These are phyloP conservation scores for Fusarium sp. DNA, from an alignment of 2,329 filamentous ascomycete genomes.

Conservation along the genomic window DNA sequence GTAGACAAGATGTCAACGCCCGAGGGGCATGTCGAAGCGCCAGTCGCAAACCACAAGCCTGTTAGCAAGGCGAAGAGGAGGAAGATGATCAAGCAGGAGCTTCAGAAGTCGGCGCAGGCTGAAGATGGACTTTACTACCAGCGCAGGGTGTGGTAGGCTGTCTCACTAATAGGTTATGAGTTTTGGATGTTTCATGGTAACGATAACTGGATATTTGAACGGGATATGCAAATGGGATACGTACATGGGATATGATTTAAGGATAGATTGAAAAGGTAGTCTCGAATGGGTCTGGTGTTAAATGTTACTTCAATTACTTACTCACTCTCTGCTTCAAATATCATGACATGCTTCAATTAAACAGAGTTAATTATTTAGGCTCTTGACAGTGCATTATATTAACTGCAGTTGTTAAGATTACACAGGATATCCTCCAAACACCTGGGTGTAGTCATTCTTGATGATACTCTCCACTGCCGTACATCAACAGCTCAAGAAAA, in stretches of 20 bases:
- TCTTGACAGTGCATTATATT: neutral
- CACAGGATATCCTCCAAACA: neutral
- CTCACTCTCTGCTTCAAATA: neutral
- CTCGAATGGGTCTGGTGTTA: neutral
- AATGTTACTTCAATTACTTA: neutral
- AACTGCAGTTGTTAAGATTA: neutral
- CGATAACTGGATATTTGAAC: constrained; percentile 2
- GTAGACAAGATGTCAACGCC: constrained; percentile 50
- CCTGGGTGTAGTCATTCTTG: neutral
- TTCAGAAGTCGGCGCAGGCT: constrained; percentile 60
- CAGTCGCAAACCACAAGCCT: constrained; percentile 58
- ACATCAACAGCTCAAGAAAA: neutral
- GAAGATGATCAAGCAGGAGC: constrained; percentile 69
- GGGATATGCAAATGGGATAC: neutral
- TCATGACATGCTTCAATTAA: neutral
- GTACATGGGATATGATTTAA: neutral
- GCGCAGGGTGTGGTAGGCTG: constrained; percentile 63
- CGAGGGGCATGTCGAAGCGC: constrained; percentile 53
- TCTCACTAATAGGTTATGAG: neutral
- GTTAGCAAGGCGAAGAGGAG: constrained; percentile 66
- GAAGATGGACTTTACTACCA: constrained; percentile 65
- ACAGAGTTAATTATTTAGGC: neutral
- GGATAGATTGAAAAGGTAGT: constrained; percentile 11
- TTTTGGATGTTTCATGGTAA: constrained; percentile 22
- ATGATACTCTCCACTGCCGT: neutral